phyloP scores from a whole-genome alignment of 1,139 yeast genomes.

The Nakaseomyces nivariensis region DNA sequence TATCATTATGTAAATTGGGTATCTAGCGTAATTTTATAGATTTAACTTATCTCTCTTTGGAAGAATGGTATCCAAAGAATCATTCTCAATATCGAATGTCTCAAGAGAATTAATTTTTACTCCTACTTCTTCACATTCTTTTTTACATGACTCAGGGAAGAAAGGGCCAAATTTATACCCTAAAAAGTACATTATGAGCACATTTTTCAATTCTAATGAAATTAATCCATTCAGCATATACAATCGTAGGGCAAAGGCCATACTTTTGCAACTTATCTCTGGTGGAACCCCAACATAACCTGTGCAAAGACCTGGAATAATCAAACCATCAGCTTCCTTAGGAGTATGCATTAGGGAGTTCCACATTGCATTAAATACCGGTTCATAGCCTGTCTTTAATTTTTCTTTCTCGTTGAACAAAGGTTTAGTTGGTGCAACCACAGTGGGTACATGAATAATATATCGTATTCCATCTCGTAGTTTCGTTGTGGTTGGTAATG shows the following conservation, averaged over 20 bases:
- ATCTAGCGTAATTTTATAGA: neutral
- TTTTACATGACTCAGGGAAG: slow-evolving; percentile 11
- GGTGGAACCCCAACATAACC: slow-evolving; percentile 40
- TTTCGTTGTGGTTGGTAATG: slow-evolving; percentile 6
- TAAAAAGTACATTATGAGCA: slow-evolving; percentile 22
- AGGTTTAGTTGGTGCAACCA: slow-evolving; percentile 34
- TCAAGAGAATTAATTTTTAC: slow-evolving; percentile 11
- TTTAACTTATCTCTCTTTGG: slow-evolving; percentile 5
- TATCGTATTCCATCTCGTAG: slow-evolving; percentile 24
- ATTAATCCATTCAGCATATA: slow-evolving; percentile 12
- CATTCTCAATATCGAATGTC: slow-evolving; percentile 13
- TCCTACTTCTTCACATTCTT: slow-evolving; percentile 16
- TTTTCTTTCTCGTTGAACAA: slow-evolving; percentile 14
- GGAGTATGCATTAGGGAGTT: slow-evolving; percentile 27
- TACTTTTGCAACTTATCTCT: slow-evolving; percentile 28
- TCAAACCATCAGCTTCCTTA: slow-evolving; percentile 26
- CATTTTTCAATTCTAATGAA: slow-evolving; percentile 18
- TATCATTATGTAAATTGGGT: neutral
- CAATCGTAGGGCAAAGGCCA: slow-evolving; percentile 25
- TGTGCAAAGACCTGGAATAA: slow-evolving; percentile 43
- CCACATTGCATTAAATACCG: slow-evolving; percentile 42
- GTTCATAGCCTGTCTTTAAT: slow-evolving; percentile 18
- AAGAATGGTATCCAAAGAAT: slow-evolving; percentile 12
- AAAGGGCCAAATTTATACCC: slow-evolving; percentile 21
- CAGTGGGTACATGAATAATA: slow-evolving; percentile 40